These are phyloP conservation scores for Endocalyx cinctus DNA, from an alignment of 2,329 filamentous ascomycete species.

Conservation along the genomic window DNA sequence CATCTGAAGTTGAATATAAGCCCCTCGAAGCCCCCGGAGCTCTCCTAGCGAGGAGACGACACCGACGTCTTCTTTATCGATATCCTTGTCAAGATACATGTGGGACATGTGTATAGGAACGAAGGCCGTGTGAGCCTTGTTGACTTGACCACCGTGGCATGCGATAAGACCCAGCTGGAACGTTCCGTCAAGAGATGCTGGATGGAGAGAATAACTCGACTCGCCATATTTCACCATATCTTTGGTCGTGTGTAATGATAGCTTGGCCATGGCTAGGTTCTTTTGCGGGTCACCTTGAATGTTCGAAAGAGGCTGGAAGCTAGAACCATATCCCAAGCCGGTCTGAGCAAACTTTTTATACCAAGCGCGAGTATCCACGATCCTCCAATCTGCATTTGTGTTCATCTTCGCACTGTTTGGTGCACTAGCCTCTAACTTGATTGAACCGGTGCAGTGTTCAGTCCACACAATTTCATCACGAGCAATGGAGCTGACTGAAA, in stretches of 20 bases:
- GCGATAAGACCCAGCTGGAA: constrained; percentile 17
- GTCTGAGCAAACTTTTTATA: constrained; percentile 8
- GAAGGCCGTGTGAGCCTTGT: constrained; percentile 6
- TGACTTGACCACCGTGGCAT: constrained; percentile 11
- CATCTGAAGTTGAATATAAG: constrained; percentile 11
- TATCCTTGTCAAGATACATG: constrained; percentile 8
- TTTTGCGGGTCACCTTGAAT: constrained; percentile 5
- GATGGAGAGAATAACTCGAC: constrained; percentile 15
- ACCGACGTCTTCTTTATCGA: not conserved
- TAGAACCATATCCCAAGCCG: constrained; percentile 8
- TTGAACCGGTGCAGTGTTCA: constrained; percentile 10
- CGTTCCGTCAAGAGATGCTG: constrained; percentile 11
- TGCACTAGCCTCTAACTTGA: constrained; percentile 5
- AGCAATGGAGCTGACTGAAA: constrained; percentile 6
- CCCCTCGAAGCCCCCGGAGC: constrained; percentile 8
- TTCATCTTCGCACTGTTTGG: not conserved
- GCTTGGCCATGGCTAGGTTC: constrained; percentile 7
- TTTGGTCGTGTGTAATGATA: constrained; percentile 8
- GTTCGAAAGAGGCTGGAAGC: constrained; percentile 7
- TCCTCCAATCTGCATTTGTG: not conserved
- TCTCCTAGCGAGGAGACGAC: constrained; percentile 5
- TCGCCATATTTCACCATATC: constrained; percentile 10
- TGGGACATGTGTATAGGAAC: constrained; percentile 14
- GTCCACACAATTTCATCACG: constrained; percentile 7
- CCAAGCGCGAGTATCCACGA: constrained; percentile 4